phyloP scores from a whole-genome alignment of 2,329 filamentous ascomycete genomes.

The Talaromyces sp. region DNA sequence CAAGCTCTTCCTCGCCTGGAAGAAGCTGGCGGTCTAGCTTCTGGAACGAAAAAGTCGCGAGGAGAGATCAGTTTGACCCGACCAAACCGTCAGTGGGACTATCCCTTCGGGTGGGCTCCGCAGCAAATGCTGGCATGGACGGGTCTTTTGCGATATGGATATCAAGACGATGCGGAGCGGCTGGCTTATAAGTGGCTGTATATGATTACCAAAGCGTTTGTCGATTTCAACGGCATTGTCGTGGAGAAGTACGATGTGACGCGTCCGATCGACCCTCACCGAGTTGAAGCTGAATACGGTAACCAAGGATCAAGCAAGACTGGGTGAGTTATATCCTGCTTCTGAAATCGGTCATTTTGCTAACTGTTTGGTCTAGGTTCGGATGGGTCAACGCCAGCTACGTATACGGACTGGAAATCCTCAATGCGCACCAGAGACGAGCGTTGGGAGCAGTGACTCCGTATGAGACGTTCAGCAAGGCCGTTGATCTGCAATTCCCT shows the following conservation, averaged over 20 bases:
- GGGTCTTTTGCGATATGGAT: slow-evolving; percentile 84
- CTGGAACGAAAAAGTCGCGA: slow-evolving; percentile 83
- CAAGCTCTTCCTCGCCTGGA: slow-evolving; percentile 84
- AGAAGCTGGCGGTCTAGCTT: slow-evolving; percentile 77
- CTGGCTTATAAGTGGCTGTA: slow-evolving; percentile 95
- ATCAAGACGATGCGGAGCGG: slow-evolving; percentile 80
- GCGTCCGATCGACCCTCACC: slow-evolving; percentile 79
- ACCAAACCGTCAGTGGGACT: slow-evolving; percentile 97
- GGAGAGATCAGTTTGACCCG: slow-evolving; percentile 72
- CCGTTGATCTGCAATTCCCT: slow-evolving; percentile 40
- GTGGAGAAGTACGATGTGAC: slow-evolving; percentile 99
- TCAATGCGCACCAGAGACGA: slow-evolving; percentile 83
- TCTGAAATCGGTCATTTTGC: slow-evolving; percentile 79
- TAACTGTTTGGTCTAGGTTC: slow-evolving; percentile 56
- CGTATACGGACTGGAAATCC: slow-evolving; percentile 82
- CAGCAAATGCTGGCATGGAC: slow-evolving; percentile 99
- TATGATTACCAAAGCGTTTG: slow-evolving; percentile 98
- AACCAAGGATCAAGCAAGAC: slow-evolving; percentile 64
- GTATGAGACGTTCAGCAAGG: slow-evolving; percentile 75
- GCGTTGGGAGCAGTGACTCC: slow-evolving; percentile 83
- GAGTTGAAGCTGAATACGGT: slow-evolving; percentile 93
- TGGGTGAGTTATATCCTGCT: slow-evolving; percentile 61
- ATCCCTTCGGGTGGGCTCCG: slow-evolving; percentile 95
- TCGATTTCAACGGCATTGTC: slow-evolving; percentile 96
- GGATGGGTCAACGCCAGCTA: slow-evolving; percentile 99